A percentile compares a stretch with the other conserved stretches of the same genome.
phyloP scores from a whole-genome alignment of 352 stramenopile genomes.

The Globisporangium rhizosaccharum region DNA sequence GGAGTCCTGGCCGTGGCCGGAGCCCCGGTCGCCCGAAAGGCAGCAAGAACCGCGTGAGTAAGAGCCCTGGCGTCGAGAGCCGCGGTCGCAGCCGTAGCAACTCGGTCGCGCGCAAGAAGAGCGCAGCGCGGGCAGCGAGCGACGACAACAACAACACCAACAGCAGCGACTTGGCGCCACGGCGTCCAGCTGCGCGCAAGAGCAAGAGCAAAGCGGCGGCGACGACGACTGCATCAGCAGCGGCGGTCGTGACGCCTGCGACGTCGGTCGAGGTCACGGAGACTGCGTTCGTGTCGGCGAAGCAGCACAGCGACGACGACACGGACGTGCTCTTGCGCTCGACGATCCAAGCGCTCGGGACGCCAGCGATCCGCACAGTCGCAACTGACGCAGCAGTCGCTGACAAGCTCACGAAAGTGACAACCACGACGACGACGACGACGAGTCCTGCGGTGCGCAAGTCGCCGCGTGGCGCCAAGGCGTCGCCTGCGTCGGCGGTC shows the following conservation, averaged over 20 bases:
- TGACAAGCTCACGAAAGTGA: conserved; percentile 4
- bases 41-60: conserved; percentile 22
- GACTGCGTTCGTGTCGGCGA: conserved; percentile 10
- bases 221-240: neutral
- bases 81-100: conserved; percentile 60
- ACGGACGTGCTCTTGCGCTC: conserved; percentile 46
- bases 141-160: conserved; percentile 3
- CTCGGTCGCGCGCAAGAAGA: conserved; percentile 31
- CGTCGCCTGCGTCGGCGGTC: conserved; percentile 7
- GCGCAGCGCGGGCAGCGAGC: conserved; percentile 16
- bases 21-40: conserved; percentile 20
- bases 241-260: conserved; percentile 17
- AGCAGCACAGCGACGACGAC: conserved; percentile 43
- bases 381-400: neutral
- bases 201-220: neutral
- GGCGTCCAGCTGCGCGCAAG: neutral
- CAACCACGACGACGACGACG: conserved; percentile 7
- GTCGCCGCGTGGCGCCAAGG: conserved; percentile 13
- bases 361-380: conserved; percentile 17
- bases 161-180: conserved; percentile 1
- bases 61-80: conserved; percentile 14
- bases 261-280: conserved; percentile 17
- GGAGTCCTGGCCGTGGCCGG: conserved; percentile 45
- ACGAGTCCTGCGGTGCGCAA: conserved; percentile 6
- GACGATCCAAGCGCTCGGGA: conserved; percentile 34